These are phyloP conservation scores for Kodamaea suecica DNA, from an alignment of 1,139 yeast species.

Conservation along the genomic window DNA sequence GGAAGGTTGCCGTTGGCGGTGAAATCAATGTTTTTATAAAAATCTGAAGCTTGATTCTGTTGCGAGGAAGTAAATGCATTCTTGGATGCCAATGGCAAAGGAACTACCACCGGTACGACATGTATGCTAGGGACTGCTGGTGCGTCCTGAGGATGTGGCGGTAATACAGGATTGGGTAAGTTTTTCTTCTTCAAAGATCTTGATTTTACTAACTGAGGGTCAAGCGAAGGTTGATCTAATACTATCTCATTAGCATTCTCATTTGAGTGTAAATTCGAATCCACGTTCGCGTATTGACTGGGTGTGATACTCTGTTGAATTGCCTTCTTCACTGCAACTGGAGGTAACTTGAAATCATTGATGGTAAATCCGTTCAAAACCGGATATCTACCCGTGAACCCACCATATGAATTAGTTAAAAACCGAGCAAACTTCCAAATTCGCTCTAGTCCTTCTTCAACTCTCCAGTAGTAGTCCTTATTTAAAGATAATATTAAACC, in stretches of 20 bases:
- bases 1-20: constrained; percentile 46
- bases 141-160: background rate
- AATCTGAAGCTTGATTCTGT: constrained; percentile 12
- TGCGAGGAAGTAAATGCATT: too few relatives aligned
- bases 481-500: constrained; percentile 66
- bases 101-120: background rate
- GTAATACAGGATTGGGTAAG: background rate
- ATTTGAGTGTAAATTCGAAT: background rate
- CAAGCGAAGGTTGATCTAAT: background rate
- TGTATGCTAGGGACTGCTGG: background rate
- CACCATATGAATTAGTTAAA: constrained; percentile 60
- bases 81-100: background rate
- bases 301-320: constrained; percentile 4
- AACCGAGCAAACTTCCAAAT: constrained; percentile 55
- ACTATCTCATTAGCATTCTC: background rate
- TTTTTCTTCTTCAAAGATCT: background rate
- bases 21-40: constrained; percentile 39
- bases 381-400: constrained; percentile 67
- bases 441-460: constrained; percentile 66
- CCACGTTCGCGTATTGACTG: too few relatives aligned
- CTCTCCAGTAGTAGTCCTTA: constrained; percentile 84
- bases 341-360: constrained; percentile 37
- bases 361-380: constrained; percentile 41
- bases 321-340: constrained; percentile 21
- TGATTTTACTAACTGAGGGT: background rate